Evolutionary conservation across 208 protist genomes (phyloP), one percentile per base, ranked within the genome.

Genomic region (Trypanosoma mega): DNA sequence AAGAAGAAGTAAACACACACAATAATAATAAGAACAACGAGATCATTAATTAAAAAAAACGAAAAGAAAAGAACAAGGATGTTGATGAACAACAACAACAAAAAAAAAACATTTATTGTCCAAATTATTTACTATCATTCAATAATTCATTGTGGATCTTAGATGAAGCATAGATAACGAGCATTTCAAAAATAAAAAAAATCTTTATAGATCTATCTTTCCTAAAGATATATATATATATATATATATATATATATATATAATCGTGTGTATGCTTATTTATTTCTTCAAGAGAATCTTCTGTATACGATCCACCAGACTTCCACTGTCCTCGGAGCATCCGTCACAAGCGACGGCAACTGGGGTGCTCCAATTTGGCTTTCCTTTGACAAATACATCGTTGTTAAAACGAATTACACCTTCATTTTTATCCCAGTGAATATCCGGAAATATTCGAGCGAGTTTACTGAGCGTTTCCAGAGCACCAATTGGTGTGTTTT

Each of bases 361-460:
- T 0, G 88, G 83, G 14, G 20, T 82, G 21, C 27, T 75, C 85
- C 88, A 95, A 60, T 89, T 73, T 2, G 85, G 85, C 3, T 85
- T 78, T 30, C 80, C 78, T 29, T 78, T 76, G 6, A 95, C 76
- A 55, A 89, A 71, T 4, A 95, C 83, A 5, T 85, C 74, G 24
- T 84, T 63, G 16, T 72, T 89, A 24, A 91, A 74, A n/a, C 72
- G 71, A 45, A 92, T 95, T 18, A 83, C 67, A 31, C 81, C 68
- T 31, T 88, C 80, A 2, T 84, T 77, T 26, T 69, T 70, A 56
- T 92, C 82, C 85, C 88, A 95, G 44, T 74, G 71, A 29, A 89
- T 90, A 47, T 80, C 78, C 8, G 82, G 88, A 62, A 90, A 95
- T 37, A 92, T 60, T 8, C 88, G 76, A 2, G 76, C 69, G 23